Evolutionary conservation across 192 early-diverging fungal species (phyloP).

Genomic region (Coemansia sp.): DNA sequence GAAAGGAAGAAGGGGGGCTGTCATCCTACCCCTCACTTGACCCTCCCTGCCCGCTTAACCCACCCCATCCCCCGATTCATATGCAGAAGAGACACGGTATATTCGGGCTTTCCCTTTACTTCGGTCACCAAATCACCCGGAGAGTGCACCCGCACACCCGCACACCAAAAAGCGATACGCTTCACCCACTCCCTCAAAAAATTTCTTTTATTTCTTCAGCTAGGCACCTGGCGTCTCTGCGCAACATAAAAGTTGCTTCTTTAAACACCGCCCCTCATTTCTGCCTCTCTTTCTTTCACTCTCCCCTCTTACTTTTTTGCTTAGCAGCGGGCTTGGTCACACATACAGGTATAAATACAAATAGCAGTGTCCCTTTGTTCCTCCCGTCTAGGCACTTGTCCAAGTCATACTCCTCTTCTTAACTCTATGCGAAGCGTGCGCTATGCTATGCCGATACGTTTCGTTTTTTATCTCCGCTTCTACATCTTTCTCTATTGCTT

Average conservation of each 20-base stretch:
- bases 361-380: not conserved
- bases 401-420: not conserved
- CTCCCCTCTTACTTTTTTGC: not conserved
- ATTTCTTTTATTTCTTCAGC: not conserved
- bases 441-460: conserved; percentile 6
- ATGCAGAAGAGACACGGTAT: conserved; percentile 7
- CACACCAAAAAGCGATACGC: not conserved
- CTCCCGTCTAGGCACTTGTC: not conserved
- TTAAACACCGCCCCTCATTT: not conserved
- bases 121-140: conserved; percentile 55
- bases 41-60: not conserved
- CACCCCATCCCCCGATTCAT: not conserved
- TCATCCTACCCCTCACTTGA: not conserved
- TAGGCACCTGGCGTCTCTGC: too few relatives aligned
- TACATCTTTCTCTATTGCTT: not conserved
- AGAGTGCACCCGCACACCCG: not conserved
- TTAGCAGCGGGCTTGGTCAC: too few relatives aligned
- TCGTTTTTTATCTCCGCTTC: not conserved
- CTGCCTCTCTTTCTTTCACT: not conserved
- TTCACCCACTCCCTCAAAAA: conserved; percentile 1
- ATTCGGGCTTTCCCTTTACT: conserved; percentile 35
- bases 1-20: too few relatives aligned
- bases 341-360: too few relatives aligned
- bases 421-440: conserved; percentile 4
- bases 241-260: not conserved